A percentile compares a stretch with the other conserved stretches of the same genome.
Evolutionary conservation across 768 basidiomycete genomes (phyloP).

Genomic region (Hirschioporus abietinus): DNA sequence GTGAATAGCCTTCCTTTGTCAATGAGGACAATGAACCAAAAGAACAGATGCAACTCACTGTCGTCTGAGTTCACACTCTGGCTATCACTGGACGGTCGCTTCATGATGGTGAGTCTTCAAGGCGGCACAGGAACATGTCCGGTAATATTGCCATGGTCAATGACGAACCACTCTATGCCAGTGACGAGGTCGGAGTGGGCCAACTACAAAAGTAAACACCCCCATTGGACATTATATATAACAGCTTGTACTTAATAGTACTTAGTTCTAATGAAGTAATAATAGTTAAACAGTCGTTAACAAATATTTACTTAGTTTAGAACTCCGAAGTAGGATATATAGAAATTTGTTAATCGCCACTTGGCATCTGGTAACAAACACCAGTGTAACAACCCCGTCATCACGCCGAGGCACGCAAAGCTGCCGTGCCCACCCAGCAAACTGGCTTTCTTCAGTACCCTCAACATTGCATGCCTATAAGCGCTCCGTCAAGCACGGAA

Average conservation of each 20-base stretch:
- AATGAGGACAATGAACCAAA: background rate
- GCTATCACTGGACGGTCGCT: background rate
- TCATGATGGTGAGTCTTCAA: background rate
- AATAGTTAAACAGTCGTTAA: background rate
- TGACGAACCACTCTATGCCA: background rate
- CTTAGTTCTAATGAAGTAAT: background rate
- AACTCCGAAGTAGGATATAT: background rate
- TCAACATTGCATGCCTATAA: background rate
- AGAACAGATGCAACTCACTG: background rate
- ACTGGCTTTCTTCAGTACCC: background rate
- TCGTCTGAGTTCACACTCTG: background rate
- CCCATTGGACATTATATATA: background rate
- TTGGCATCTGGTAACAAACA: background rate
- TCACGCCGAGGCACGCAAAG: slow-evolving; percentile 1
- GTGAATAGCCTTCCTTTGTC: slow-evolving; percentile 22
- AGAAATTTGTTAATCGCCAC: slow-evolving; percentile 1
- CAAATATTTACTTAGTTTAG: background rate
- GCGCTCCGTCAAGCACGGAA: background rate
- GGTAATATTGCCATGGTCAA: background rate
- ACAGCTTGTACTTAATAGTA: background rate
- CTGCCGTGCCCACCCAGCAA: background rate
- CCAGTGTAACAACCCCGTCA: background rate
- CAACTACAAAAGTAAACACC: background rate
- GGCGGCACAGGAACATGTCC: background rate
- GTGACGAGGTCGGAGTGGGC: background rate